Evolutionary conservation across 2,329 filamentous ascomycete genomes (phyloP).

Genomic region (Colletotrichum tropicicola): DNA sequence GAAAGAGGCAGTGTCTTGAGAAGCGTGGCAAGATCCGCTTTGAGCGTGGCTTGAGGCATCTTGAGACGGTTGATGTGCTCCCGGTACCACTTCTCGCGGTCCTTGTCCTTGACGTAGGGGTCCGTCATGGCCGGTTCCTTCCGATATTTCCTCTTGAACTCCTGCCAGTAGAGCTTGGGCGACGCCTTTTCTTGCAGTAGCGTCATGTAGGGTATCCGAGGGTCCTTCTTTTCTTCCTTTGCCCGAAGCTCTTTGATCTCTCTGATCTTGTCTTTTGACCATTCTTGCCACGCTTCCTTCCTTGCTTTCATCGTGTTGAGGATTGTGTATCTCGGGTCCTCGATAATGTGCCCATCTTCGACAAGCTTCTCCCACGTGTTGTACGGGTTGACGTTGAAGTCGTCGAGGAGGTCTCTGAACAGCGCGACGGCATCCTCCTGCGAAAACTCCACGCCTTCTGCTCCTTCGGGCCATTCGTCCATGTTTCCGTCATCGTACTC

Average conservation of each 20-base stretch:
- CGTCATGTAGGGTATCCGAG: constrained; percentile 81
- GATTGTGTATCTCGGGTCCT: constrained; percentile 88
- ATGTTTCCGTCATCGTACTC: constrained; percentile 76
- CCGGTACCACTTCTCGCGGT: constrained; percentile 81
- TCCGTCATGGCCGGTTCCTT: constrained; percentile 85
- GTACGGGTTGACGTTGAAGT: constrained; percentile 85
- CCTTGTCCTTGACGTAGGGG: constrained; percentile 74
- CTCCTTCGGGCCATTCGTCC: constrained; percentile 74
- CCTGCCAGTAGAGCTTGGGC: constrained; percentile 95
- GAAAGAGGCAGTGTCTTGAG: constrained; percentile 69
- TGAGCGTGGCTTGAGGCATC: constrained; percentile 71
- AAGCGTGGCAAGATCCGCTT: constrained; percentile 73
- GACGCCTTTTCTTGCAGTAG: constrained; percentile 86
- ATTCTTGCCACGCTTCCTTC: constrained; percentile 84
- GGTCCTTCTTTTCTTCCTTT: constrained; percentile 82
- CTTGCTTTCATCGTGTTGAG: constrained; percentile 83
- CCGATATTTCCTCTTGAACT: constrained; percentile 92
- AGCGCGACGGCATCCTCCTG: constrained; percentile 79
- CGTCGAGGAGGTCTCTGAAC: constrained; percentile 87
- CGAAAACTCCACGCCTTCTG: constrained; percentile 75
- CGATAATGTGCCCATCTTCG: constrained; percentile 81
- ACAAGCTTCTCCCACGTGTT: constrained; percentile 91
- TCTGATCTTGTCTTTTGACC: constrained; percentile 81
- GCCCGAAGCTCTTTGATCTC: constrained; percentile 76
- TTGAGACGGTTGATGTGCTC: constrained; percentile 76